Base-by-base conservation (phyloP, 495 filamentous ascomycete species). In the Cercophora sp. region DNA sequence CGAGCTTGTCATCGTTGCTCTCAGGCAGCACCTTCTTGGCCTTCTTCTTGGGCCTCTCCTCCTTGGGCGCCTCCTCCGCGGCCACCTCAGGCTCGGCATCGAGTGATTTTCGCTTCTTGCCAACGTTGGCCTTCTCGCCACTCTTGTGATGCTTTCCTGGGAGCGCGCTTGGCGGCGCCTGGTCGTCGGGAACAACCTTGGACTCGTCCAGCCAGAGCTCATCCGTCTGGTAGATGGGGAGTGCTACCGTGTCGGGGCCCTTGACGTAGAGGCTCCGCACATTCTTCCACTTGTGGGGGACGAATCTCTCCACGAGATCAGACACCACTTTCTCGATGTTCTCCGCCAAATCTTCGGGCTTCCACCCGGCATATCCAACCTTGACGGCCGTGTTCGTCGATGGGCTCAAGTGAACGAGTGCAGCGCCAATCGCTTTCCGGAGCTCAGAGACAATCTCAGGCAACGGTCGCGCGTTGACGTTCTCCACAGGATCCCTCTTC, bases 201-300 rank as follows among this genome's bases (percentile, higher is more conserved):
- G 69, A 75, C 56, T 91, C 86, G 45, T 89, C 86, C 26, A 86
- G 72, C 89, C 91, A 98, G 46, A 98, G 70, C 73, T 97, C 88
- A 61, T 85, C 82, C 8, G 93, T 86, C 62, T 96, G 74, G 86
- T 89, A 98, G 54, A 98, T 83, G 11, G 93, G 93, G 58, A 98
- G 73, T 10, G 91, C 89, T 52, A 81, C 86, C 8, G 90, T 94
- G 58, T 85, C 81, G 8, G 88, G 84, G 5, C 87, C 86, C 76
- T 97, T 98, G 70, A 98, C 76, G 71, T 96, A 90, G 40, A 97
- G 66, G 41, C 79, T 79, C 68, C 85, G 83, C 44, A 97, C 80
- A 63, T 88, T 89, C 54, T 80, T 79, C 91, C 91, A 96, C 50
- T 88, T 83, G 59, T 89, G 83, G 4, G 90, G 78, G 4, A 97